phyloP scores from a whole-genome alignment of 805 yeast species.

The Yamadazyma nakazawae region DNA sequence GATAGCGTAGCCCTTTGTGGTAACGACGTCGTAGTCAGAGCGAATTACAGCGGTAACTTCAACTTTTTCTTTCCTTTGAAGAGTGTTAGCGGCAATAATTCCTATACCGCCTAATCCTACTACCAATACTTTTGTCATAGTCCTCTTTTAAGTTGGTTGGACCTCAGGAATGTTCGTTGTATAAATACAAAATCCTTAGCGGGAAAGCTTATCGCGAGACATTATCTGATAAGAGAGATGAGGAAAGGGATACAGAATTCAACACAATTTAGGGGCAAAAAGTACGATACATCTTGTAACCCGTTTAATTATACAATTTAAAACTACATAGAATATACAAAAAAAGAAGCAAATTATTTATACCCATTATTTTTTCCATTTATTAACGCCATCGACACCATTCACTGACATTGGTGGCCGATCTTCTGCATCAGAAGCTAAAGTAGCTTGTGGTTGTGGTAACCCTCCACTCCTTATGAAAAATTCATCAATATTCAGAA shows the following conservation, averaged over 20 bases:
- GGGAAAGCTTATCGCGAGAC: no score
- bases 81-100: slow-evolving; percentile 26
- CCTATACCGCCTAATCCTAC: slow-evolving; percentile 41
- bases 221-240: not conserved
- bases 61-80: slow-evolving; percentile 22
- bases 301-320: slow-evolving; percentile 5
- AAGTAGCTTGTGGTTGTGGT: slow-evolving; percentile 5
- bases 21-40: slow-evolving; percentile 28
- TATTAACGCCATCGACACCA: not conserved
- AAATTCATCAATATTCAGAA: slow-evolving; percentile 23
- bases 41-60: slow-evolving; percentile 32
- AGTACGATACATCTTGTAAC: not conserved
- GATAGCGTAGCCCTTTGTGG: slow-evolving; percentile 26
- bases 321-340: slow-evolving; percentile 7
- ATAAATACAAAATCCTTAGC: no score
- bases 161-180: no score
- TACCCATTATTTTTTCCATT: slow-evolving; percentile 6
- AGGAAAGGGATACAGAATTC: not conserved
- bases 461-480: slow-evolving; percentile 15
- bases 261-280: not conserved
- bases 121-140: slow-evolving; percentile 20
- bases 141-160: not conserved
- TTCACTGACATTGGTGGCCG: not conserved
- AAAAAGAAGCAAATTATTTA: not conserved
- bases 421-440: slow-evolving; percentile 3